Evolutionary conservation across 2,329 filamentous ascomycete genomes (phyloP), one percentile per base, ranked within the genome.

Genomic region (Scedosporium apiospermum): DNA sequence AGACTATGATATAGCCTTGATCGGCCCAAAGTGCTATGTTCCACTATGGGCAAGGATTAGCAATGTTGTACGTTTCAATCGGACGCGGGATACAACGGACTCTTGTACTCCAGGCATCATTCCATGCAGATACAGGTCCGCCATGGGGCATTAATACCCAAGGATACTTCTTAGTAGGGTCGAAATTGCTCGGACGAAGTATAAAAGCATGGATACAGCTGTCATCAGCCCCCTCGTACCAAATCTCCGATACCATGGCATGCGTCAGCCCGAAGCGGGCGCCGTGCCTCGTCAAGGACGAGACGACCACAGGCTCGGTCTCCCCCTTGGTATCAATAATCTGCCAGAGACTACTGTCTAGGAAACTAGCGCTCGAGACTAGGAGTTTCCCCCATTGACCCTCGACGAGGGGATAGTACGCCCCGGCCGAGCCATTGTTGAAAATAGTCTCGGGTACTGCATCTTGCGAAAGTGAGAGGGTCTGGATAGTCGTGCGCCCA

Each of bases 1-100:
- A 74, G n/a, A 87, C 73, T 1, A 85, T 79, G 9, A 86, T 73
- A 64, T 86, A 87, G 7, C 84, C 84, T 68, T 86, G 81, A 66
- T 85, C 82, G 3, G 83, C 84, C 73, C 82, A 86, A 3, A 82
- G 72, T 1, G 79, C 78, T 0, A 77, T 74, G 64, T 86, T 85
- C 78, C 78, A 82, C 65, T 82, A 71, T 3, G 6, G 44, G 44
- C 21, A 14, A 30, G 23, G n/a, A 14, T 30, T 49, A 60, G 38
- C 58, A 42, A 2, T 16, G 18, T 9, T n/a, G 21, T 46, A 1
- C 12, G 16, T 27, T 16, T 6, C 9, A 44, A 16, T 10, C 41
- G 61, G 12, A 23, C 18, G 9, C 21, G 55, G 27, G n/a, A 46
- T 16, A 10, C 62, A 58, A 69, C 74, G 61, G 67, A 76, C 73